Percentiles rank a stretch among this genome's conserved stretches.
These are phyloP conservation scores for Fusarium chlamydosporum DNA, from an alignment of 2,329 filamentous ascomycete genomes.

Conservation along the genomic window DNA sequence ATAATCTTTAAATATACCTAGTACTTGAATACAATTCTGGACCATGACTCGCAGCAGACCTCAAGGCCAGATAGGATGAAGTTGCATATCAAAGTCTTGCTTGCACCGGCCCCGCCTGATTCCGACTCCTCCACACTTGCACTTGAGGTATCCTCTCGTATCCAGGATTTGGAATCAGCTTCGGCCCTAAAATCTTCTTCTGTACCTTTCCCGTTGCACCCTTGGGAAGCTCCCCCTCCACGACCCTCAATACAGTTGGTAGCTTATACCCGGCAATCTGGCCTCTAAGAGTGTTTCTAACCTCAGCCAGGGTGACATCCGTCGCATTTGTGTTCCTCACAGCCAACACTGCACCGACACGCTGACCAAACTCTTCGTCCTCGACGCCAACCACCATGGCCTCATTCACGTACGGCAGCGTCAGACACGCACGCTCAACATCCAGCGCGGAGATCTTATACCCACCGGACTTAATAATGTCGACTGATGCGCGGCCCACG, in stretches of 20 bases:
- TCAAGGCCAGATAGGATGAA: fast-evolving
- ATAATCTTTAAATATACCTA: neutral
- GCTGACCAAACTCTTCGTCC: slow-evolving; percentile 4
- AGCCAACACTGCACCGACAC: neutral
- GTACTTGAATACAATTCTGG: neutral
- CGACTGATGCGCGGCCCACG: slow-evolving; percentile 8
- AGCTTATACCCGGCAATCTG: slow-evolving; percentile 3
- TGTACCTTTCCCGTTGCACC: neutral
- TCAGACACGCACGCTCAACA: neutral
- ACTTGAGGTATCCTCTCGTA: neutral
- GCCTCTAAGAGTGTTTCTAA: neutral
- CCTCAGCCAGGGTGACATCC: neutral
- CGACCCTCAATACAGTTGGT: neutral
- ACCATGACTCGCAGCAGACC: neutral
- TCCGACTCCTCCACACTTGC: neutral
- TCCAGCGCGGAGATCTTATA: slow-evolving; percentile 8
- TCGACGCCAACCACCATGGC: neutral
- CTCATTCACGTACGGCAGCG: neutral
- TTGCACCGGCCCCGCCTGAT: neutral
- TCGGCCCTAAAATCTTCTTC: neutral
- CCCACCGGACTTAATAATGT: slow-evolving; percentile 5
- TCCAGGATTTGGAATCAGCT: slow-evolving; percentile 1
- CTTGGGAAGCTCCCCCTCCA: neutral
- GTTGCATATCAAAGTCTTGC: neutral
- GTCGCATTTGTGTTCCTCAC: neutral